Evolutionary conservation across 2,329 filamentous ascomycete species (phyloP).

Genomic region (Cercospora zeina): DNA sequence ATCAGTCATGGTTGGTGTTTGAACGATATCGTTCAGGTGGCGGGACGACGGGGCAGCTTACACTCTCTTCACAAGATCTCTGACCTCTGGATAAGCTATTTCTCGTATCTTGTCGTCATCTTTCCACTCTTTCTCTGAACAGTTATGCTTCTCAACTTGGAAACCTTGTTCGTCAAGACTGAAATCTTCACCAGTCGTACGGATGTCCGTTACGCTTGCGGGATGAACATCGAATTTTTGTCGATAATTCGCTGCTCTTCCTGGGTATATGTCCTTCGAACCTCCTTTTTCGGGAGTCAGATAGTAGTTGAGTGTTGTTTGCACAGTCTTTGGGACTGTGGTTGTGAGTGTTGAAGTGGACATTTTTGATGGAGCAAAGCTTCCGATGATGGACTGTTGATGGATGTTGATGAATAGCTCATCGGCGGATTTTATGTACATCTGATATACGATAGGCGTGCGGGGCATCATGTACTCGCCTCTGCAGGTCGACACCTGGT

Average conservation of each 20-base stretch:
- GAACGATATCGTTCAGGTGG: too few species aligned
- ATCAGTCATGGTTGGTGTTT: too few species aligned
- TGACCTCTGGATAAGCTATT: slow-evolving; percentile 41
- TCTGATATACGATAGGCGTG: background rate
- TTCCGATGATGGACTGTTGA: too few species aligned
- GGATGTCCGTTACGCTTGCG: too few species aligned
- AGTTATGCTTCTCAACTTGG: slow-evolving; percentile 38
- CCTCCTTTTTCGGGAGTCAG: slow-evolving; percentile 21
- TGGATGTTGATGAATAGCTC: too few species aligned
- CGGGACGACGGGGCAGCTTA: too few species aligned
- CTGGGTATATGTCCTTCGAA: slow-evolving; percentile 21
- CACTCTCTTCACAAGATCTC: slow-evolving; percentile 42
- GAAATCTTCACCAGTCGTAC: slow-evolving; percentile 16
- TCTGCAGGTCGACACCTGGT: background rate
- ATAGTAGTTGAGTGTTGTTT: slow-evolving; percentile 26
- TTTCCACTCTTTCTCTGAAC: slow-evolving; percentile 41
- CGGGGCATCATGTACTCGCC: background rate
- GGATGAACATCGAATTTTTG: slow-evolving; percentile 8
- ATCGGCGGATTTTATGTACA: too few species aligned
- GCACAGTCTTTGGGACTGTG: too few species aligned
- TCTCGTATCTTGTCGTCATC: slow-evolving; percentile 42
- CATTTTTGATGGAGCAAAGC: too few species aligned
- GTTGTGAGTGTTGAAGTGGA: too few species aligned
- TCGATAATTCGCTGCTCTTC: slow-evolving; percentile 25
- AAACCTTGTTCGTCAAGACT: slow-evolving; percentile 36